Percentiles rank a stretch among this genome's conserved stretches.
Conservation (phyloP, 1,139 yeast genomes). For the Nakaseomyces bracarensis region DNA sequence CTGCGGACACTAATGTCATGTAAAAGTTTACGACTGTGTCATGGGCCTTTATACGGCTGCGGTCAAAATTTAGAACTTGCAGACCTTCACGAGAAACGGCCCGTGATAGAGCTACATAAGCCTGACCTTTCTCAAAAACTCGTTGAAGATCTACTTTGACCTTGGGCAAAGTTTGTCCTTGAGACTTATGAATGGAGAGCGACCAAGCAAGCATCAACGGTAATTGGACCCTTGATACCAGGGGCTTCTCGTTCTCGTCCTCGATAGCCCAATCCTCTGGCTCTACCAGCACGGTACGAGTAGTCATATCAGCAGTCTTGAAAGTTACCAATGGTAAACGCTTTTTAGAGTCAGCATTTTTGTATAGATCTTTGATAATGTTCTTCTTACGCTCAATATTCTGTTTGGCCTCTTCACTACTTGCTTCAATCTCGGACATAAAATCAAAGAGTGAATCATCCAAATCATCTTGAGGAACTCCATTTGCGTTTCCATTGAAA, state of each 20-base stretch:
- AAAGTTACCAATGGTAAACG: slow-evolving; percentile 71
- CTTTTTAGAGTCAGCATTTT: slow-evolving; percentile 34
- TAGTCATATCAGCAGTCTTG: slow-evolving; percentile 56
- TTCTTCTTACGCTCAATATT: slow-evolving; percentile 36
- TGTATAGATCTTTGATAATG: slow-evolving; percentile 34
- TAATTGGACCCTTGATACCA: slow-evolving; percentile 55
- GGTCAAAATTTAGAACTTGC: slow-evolving; percentile 65
- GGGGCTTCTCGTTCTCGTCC: slow-evolving; percentile 45
- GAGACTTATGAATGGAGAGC: slow-evolving; percentile 87
- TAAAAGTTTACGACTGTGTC: slow-evolving; percentile 58
- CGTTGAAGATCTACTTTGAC: slow-evolving; percentile 71
- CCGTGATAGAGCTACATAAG: slow-evolving; percentile 85
- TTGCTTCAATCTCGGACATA: slow-evolving; percentile 34
- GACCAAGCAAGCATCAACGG: slow-evolving; percentile 95
- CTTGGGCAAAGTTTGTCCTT: slow-evolving; percentile 83
- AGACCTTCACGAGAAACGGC: slow-evolving; percentile 74
- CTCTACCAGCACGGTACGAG: slow-evolving; percentile 62
- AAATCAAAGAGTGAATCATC: slow-evolving; percentile 45
- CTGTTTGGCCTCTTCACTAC: slow-evolving; percentile 26
- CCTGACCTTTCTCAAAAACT: slow-evolving; percentile 89
- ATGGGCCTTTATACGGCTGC: slow-evolving; percentile 51
- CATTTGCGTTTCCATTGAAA: slow-evolving; percentile 13
- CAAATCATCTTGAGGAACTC: slow-evolving; percentile 20
- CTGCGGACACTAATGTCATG: slow-evolving; percentile 32
- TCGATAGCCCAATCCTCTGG: slow-evolving; percentile 70